Percentiles rank a stretch among this genome's conserved stretches.
These are phyloP conservation scores for Nannochloropsis gaditana DNA, from an alignment of 108 stramenopile species.

Conservation along the genomic window DNA sequence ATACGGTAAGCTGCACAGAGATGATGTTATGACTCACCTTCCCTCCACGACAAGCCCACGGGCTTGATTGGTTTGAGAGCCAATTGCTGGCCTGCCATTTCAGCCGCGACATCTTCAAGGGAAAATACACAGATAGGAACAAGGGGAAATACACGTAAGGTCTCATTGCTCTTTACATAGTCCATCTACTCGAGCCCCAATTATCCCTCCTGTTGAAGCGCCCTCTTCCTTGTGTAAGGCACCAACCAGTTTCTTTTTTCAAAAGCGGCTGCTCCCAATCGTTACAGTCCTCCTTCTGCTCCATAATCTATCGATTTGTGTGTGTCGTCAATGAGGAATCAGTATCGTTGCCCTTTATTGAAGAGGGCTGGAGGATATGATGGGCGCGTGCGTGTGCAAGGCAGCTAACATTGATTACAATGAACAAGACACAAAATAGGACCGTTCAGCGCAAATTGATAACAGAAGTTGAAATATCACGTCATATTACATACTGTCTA, in stretches of 20 bases:
- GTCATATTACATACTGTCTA: no score
- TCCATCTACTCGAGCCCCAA: no score
- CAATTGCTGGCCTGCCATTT: slow-evolving; percentile 9
- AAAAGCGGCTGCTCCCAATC: not conserved
- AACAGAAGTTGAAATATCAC: no score
- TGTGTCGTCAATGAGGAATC: no score
- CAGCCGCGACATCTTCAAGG: not conserved
- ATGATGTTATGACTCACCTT: not conserved
- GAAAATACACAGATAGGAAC: not conserved
- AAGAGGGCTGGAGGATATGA: no score
- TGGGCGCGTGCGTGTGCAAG: no score
- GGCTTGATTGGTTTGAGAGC: not conserved
- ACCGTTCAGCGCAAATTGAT: no score
- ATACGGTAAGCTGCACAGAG: no score
- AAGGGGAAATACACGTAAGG: slow-evolving; percentile 10
- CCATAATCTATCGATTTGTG: not conserved
- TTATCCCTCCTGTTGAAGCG: not conserved
- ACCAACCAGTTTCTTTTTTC: not conserved
- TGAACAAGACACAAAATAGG: no score
- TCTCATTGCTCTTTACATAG: not conserved
- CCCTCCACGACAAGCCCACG: not conserved
- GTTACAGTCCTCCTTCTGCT: not conserved
- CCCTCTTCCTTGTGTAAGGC: not conserved
- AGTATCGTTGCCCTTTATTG: no score
- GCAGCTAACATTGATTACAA: no score